These are phyloP conservation scores for Lipomyces mesembrius DNA, from an alignment of 805 yeast species.

Conservation along the genomic window DNA sequence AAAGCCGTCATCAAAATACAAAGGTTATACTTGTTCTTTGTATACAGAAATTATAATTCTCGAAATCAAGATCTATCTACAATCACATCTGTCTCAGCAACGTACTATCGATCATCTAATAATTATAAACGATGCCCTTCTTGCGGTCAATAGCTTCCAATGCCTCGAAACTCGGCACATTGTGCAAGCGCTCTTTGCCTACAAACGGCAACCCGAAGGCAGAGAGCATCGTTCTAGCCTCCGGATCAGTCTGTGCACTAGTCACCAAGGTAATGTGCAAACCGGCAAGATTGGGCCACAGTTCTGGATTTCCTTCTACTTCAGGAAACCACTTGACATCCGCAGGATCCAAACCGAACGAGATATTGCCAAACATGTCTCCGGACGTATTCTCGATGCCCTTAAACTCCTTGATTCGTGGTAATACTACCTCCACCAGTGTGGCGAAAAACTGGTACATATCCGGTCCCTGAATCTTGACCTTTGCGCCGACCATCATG, in stretches of 20 bases:
- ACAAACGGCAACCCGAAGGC: slow-evolving; percentile 58
- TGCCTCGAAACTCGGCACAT: slow-evolving; percentile 26
- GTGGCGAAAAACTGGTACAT: slow-evolving; percentile 86
- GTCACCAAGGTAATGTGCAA: slow-evolving; percentile 85
- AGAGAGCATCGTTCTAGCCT: slow-evolving; percentile 83
- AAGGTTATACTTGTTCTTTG: background rate
- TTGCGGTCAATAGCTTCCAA: background rate
- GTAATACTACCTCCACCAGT: slow-evolving; percentile 87
- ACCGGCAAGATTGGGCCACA: slow-evolving; percentile 86
- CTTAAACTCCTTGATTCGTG: slow-evolving; percentile 83
- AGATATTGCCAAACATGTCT: slow-evolving; percentile 81
- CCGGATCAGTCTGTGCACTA: slow-evolving; percentile 84
- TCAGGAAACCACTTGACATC: slow-evolving; percentile 89
- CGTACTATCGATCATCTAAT: background rate
- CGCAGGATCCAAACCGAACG: slow-evolving; percentile 79
- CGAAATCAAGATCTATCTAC: background rate
- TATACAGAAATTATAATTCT: background rate
- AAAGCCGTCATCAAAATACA: background rate
- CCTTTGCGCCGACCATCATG: slow-evolving; percentile 88
- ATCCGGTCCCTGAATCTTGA: slow-evolving; percentile 73
- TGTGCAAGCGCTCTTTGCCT: slow-evolving; percentile 31
- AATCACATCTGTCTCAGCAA: background rate
- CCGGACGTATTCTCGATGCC: slow-evolving; percentile 81
- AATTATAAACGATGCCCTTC: slow-evolving; percentile 9
- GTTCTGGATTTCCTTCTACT: slow-evolving; percentile 84